Conservation (phyloP, 352 stramenopile species). For the Pythium dissimile region DNA sequence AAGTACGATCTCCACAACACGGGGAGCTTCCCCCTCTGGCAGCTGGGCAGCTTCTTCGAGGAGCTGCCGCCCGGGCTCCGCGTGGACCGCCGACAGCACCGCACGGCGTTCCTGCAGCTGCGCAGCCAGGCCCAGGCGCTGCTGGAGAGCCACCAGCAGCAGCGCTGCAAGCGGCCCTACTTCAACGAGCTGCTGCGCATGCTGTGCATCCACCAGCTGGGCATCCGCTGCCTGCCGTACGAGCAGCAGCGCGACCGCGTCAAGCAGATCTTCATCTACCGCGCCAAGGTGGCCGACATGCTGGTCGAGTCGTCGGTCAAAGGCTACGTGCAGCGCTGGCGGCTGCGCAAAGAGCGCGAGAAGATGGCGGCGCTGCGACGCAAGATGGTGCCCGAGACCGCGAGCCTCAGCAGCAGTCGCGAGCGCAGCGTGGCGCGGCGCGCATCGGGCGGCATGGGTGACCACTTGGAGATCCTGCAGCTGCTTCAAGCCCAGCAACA, state of each 20-base stretch:
- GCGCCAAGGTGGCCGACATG: slow-evolving; percentile 73
- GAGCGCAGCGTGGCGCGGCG: background rate
- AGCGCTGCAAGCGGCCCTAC: slow-evolving; percentile 45
- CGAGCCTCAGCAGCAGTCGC: background rate
- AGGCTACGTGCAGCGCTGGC: slow-evolving; percentile 61
- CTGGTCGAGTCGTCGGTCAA: slow-evolving; percentile 65
- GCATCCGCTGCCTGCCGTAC: slow-evolving; percentile 72
- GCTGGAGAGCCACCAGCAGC: slow-evolving; percentile 23
- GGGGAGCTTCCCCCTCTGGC: slow-evolving; percentile 64
- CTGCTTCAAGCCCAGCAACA: background rate
- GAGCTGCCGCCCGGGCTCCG: slow-evolving; percentile 54
- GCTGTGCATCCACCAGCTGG: slow-evolving; percentile 78
- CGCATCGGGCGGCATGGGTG: background rate
- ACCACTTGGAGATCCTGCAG: background rate
- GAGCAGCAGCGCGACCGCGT: slow-evolving; percentile 78
- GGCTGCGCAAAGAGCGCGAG: slow-evolving; percentile 23
- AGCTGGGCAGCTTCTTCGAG: slow-evolving; percentile 50
- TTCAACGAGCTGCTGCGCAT: slow-evolving; percentile 78
- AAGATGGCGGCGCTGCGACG: slow-evolving; percentile 10
- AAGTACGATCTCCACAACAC: slow-evolving; percentile 52
- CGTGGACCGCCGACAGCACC: slow-evolving; percentile 37
- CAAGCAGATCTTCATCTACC: slow-evolving; percentile 84
- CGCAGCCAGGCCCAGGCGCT: slow-evolving; percentile 65
- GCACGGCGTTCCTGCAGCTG: slow-evolving; percentile 62
- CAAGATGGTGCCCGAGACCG: slow-evolving; percentile 24